phyloP scores from a whole-genome alignment of 805 yeast species.

The Candida ficus region DNA sequence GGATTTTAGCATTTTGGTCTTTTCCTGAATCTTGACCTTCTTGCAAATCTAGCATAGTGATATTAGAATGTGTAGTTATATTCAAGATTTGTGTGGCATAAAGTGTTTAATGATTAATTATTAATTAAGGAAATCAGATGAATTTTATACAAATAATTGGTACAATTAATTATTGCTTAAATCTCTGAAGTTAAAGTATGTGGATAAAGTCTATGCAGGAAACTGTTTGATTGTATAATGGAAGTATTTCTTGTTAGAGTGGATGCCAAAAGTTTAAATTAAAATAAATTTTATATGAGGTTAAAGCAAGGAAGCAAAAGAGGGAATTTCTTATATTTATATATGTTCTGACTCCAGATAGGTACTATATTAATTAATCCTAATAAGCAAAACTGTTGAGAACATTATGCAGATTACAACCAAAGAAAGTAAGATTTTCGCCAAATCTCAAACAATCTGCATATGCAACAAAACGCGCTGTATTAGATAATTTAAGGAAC shows the following conservation, averaged over 20 bases:
- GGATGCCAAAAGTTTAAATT: no score
- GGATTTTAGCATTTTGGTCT: slow-evolving; percentile 1
- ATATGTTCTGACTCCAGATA: no score
- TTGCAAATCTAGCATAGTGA: not conserved
- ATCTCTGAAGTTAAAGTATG: no score
- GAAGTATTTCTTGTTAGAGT: not conserved
- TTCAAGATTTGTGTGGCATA: not conserved
- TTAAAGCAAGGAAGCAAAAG: not conserved
- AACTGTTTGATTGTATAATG: no score
- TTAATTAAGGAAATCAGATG: no score
- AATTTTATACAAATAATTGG: no score
- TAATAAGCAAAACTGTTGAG: not conserved
- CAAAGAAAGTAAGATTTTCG: slow-evolving; percentile 1
- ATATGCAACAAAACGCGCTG: not conserved
- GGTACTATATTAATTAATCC: not conserved
- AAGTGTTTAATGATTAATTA: not conserved
- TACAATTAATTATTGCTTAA: no score
- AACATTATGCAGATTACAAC: not conserved
- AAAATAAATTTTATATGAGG: no score
- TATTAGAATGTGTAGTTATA: no score
- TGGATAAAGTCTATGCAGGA: no score
- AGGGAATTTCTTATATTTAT: not conserved
- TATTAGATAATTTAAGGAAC: not conserved
- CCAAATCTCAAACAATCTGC: slow-evolving; percentile 1
- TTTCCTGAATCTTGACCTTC: not conserved